Evolutionary conservation across 352 stramenopile species (phyloP).

Genomic region (Globisporangium iwayamae): DNA sequence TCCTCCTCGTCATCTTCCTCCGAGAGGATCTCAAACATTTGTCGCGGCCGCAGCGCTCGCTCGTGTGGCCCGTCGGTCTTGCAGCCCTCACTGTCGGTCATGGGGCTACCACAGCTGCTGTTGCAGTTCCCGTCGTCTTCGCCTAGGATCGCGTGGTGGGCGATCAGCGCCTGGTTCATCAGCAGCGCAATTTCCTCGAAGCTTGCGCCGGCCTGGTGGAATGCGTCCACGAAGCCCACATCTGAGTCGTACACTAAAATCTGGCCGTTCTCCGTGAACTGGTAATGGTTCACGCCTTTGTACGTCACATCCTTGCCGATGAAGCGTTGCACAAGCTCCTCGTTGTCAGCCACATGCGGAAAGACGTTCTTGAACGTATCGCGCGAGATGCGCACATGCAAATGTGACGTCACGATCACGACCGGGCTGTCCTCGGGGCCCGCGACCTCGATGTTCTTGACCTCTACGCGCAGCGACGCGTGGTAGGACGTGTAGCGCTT

Average conservation of each 20-base stretch:
- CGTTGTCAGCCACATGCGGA: slow-evolving; percentile 49
- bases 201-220: slow-evolving; percentile 34
- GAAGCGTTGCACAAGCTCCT: slow-evolving; percentile 38
- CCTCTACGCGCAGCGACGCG: slow-evolving; percentile 23
- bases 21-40: slow-evolving; percentile 8
- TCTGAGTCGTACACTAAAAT: slow-evolving; percentile 56
- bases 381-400: slow-evolving; percentile 47
- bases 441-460: slow-evolving; percentile 39
- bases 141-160: slow-evolving; percentile 2
- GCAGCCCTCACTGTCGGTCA: too few relatives aligned
- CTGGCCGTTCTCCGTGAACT: slow-evolving; percentile 39
- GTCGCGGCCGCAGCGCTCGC: neutral
- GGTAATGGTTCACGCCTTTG: slow-evolving; percentile 43
- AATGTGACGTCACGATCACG: slow-evolving; percentile 36
- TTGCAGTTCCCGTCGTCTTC: neutral
- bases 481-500: slow-evolving; percentile 41
- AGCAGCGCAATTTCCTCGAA: slow-evolving; percentile 42
- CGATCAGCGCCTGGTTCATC: slow-evolving; percentile 50
- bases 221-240: slow-evolving; percentile 51
- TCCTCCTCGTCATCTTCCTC: neutral
- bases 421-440: slow-evolving; percentile 39
- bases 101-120: neutral
- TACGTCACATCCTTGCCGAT: slow-evolving; percentile 50
- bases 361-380: slow-evolving; percentile 56
- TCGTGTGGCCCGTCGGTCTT: neutral